phyloP scores from a whole-genome alignment of 768 basidiomycete genomes.

The Russula sp. region DNA sequence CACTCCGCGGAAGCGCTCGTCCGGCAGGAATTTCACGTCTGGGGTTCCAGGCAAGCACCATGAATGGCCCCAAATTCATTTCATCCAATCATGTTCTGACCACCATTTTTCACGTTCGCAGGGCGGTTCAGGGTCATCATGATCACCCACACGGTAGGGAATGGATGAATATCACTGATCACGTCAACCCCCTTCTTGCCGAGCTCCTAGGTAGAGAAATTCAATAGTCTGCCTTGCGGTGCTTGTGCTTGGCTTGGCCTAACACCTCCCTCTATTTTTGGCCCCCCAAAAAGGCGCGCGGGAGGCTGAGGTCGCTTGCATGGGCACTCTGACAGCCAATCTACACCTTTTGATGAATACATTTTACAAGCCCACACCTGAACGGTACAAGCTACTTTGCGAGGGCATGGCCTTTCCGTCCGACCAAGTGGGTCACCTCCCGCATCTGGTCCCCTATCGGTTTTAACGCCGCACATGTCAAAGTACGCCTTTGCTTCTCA shows the following conservation, averaged over 20 bases:
- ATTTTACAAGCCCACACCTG: conserved; percentile 85
- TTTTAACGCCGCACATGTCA: conserved; percentile 3
- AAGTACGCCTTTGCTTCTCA: conserved; percentile 98
- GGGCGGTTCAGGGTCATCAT: conserved; percentile 86
- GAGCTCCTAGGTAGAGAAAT: conserved; percentile 65
- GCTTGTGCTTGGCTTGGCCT: background rate
- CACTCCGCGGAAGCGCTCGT: conserved; percentile 66
- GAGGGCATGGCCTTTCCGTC: conserved; percentile 94
- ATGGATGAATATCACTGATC: conserved; percentile 75
- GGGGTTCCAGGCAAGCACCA: conserved; percentile 58
- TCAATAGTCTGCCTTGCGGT: background rate
- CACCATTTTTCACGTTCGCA: conserved; percentile 28
- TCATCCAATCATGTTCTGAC: conserved; percentile 20
- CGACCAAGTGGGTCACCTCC: conserved; percentile 63
- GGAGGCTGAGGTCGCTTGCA: conserved; percentile 88
- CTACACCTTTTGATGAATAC: conserved; percentile 91
- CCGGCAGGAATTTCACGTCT: conserved; percentile 75
- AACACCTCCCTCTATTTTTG: conserved; percentile 23
- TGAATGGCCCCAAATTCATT: conserved; percentile 8
- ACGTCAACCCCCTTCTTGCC: conserved; percentile 66
- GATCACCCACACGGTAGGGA: conserved; percentile 75
- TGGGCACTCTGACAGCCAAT: conserved; percentile 92
- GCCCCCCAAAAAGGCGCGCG: conserved; percentile 56
- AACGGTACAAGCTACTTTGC: conserved; percentile 89
- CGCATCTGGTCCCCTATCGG: background rate